Evolutionary conservation across 2,329 filamentous ascomycete species (phyloP), one percentile per base, ranked within the genome.

Genomic region (Pseudogymnoascus sp.): DNA sequence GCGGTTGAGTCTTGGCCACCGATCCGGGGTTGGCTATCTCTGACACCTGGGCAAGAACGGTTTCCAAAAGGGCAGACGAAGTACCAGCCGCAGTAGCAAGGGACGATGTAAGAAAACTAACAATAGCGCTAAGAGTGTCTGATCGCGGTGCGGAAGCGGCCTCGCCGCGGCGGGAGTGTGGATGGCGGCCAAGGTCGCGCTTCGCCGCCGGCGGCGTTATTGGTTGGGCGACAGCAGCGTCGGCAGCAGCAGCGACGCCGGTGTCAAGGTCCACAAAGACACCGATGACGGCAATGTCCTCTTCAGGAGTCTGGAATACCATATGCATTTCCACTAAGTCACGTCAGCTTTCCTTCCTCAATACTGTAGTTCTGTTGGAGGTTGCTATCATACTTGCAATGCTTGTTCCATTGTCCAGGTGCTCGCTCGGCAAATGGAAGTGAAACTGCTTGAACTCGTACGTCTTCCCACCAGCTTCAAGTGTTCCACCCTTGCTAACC

Each of bases 401-500:
- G 67, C 71, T 81, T 7, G 48, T 55, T 31, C 76, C 70, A 68
- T 77, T 66, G 69, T 85, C 73, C 55, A 78, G 76, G 67, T 86
- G 83, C 74, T 86, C 83, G 45, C 80, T 81, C 0, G 83, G 82
- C 0, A 81, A 80, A 68, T 86, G 83, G 73, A 85, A 82, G 71
- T 85, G 83, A 73, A 84, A 85, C 66, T 85, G 82, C 55, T 64
- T 61, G 39, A 48, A 61, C 25, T 64, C 63, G 13, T 65, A 66
- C 0, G 59, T 40, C 59, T 63, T 59, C n/a, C 29, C 40, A 18
- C 13, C 60, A n/a, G 42, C 45, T 4, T 48, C 40, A 13, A 65
- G 42, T n/a, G 58, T 64, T 27, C 52, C 60, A 33, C 48, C 48
- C 29, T 60, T 40, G 58, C 33, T 59, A 35, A 60, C 18, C 10